Evolutionary conservation across 2,329 filamentous ascomycete species (phyloP), one percentile per base, ranked within the genome.

Genomic region (Calonectria pteridis): DNA sequence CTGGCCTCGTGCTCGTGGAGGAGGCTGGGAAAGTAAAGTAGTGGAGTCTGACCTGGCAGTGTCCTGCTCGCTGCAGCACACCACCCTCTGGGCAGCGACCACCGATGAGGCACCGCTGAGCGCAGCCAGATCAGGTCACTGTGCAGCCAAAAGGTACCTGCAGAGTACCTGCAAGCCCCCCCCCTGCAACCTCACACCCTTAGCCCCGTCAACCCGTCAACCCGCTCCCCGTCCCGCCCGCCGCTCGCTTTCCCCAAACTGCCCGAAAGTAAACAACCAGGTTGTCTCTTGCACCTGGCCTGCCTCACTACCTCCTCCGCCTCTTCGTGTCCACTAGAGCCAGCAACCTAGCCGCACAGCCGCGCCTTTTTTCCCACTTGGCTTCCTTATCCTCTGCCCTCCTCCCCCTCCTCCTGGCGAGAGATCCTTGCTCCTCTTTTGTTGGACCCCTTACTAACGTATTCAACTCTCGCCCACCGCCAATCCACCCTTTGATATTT

Each of bases 211-310:
- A 72, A 77, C 73, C 75, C 75, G 69, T 68, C 69, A 67, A 71
- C 67, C 71, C 73, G 67, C 69, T 73, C 71, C 77, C 75, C 69
- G 71, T 79, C 76, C 77, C 76, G 75, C 59, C 76, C 72, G 72
- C 72, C 67, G 70, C 74, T 71, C 66, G 62, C 78, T 73, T 79
- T 75, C 46, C 78, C 77, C 73, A 79, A 79, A 79, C 75, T 71
- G 71, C 76, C 72, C 71, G 67, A 67, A 78, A 79, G 78, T 79
- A 80, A 80, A 79, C 78, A 79, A 73, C 63, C 33, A 67, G 50
- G 50, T 62, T 37, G 10, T 33, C 67, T 64, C 55, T 49, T 69
- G 55, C 67, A 49, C 16, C 67, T 59, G 63, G 64, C 75, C 66
- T 68, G 59, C 69, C 65, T 77, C 70, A 64, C 53, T 70, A 66